Evolutionary conservation across 305 asterid species (phyloP).

Genomic region (Solanum hybrid): DNA sequence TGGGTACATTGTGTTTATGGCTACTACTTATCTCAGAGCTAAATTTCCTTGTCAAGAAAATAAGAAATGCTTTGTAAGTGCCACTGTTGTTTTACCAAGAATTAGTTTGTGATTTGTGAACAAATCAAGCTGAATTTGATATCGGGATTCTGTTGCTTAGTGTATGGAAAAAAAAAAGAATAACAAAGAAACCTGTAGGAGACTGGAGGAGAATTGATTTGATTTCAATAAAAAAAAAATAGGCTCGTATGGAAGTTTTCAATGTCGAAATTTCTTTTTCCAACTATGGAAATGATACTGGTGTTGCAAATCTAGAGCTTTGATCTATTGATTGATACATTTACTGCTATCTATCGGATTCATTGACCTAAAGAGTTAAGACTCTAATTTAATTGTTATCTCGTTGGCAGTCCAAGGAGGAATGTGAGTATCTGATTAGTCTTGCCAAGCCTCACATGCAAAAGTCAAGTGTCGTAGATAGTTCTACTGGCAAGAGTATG

Average conservation of each 20-base stretch:
- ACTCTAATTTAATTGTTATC: not conserved
- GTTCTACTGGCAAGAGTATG: constrained; percentile 67
- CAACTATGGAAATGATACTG: not conserved
- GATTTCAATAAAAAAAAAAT: not conserved
- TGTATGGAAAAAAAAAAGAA: not conserved
- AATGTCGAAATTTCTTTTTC: not conserved
- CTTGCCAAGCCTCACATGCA: constrained; percentile 83
- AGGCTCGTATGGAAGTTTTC: not conserved
- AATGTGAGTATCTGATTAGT: constrained; percentile 82
- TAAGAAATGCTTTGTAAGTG: not conserved
- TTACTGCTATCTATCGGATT: not conserved
- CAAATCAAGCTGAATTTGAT: not conserved
- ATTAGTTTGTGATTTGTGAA: not conserved
- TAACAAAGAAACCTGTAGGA: not conserved
- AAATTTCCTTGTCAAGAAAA: not conserved
- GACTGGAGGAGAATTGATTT: not conserved
- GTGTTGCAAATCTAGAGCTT: not conserved
- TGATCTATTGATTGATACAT: not conserved
- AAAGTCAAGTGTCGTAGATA: constrained; percentile 81
- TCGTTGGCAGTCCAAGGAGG: constrained; percentile 63
- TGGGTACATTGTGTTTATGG: not conserved
- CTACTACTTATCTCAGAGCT: not conserved
- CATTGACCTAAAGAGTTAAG: not conserved
- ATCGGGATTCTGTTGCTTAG: not conserved
- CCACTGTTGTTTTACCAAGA: not conserved